Percentiles rank a stretch among this genome's conserved stretches.
phyloP scores from a whole-genome alignment of 2,329 filamentous ascomycete species.

The Triangularia verruculosa region DNA sequence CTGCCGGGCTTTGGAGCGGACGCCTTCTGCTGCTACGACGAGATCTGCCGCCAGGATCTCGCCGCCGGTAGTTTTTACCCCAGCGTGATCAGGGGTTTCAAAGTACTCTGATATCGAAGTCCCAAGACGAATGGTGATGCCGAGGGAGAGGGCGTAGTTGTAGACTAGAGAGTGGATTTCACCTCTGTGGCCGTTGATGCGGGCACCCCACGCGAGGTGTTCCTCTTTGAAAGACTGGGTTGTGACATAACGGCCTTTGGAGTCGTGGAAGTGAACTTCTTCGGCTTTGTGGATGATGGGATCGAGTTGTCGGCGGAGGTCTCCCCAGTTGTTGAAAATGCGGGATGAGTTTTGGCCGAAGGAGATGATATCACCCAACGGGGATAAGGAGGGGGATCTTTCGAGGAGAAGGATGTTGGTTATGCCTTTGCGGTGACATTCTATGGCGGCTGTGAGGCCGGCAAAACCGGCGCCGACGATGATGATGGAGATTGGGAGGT shows the following conservation, averaged over 20 bases:
- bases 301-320: slow-evolving; percentile 46
- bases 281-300: slow-evolving; percentile 47
- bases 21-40: slow-evolving; percentile 44
- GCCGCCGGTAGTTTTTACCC: slow-evolving; percentile 42
- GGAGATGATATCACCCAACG: slow-evolving; percentile 49
- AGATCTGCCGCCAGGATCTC: slow-evolving; percentile 40
- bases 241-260: slow-evolving; percentile 48
- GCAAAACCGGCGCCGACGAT: slow-evolving; percentile 53
- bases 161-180: slow-evolving; percentile 51
- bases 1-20: slow-evolving; percentile 42
- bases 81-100: slow-evolving; percentile 38
- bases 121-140: slow-evolving; percentile 47
- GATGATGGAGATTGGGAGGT: slow-evolving; percentile 26
- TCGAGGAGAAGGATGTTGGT: slow-evolving; percentile 42
- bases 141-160: slow-evolving; percentile 43
- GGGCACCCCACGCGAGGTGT: slow-evolving; percentile 38
- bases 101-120: slow-evolving; percentile 44
- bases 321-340: slow-evolving; percentile 55
- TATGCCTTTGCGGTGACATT: slow-evolving; percentile 55
- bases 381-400: slow-evolving; percentile 43
- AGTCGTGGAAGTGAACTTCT: slow-evolving; percentile 38
- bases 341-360: slow-evolving; percentile 57
- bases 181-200: slow-evolving; percentile 53
- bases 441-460: slow-evolving; percentile 55
- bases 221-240: slow-evolving; percentile 36